Percentiles rank a stretch among this genome's conserved stretches.
Evolutionary conservation across 345 rosid species (phyloP).

Genomic region (Syzygium aqueum): DNA sequence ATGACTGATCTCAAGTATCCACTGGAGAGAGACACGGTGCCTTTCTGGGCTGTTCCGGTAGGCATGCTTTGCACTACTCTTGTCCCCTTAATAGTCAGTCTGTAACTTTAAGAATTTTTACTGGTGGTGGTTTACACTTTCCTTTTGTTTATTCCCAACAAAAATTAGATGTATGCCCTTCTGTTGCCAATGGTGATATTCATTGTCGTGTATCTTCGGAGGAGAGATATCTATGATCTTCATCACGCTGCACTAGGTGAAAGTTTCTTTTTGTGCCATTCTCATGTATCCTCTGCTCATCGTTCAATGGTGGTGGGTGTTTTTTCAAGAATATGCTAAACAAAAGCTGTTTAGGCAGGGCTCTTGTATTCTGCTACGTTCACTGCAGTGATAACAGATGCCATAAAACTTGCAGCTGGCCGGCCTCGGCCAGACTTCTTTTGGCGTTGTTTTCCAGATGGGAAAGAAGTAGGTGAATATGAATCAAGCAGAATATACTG

Average conservation of each 20-base stretch:
- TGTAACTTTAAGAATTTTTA: neutral
- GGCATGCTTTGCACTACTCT: conserved; percentile 5
- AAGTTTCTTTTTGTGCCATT: neutral
- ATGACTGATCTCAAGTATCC: conserved; percentile 86
- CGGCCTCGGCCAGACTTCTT: conserved; percentile 93
- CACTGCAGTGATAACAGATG: conserved; percentile 67
- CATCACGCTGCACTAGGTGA: conserved; percentile 81
- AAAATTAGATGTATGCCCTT: conserved; percentile 43
- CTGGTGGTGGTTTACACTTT: neutral
- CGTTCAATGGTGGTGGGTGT: neutral
- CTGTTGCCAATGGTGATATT: conserved; percentile 61
- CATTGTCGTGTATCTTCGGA: conserved; percentile 36
- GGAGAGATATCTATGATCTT: conserved; percentile 85
- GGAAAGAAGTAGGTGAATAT: conserved; percentile 48
- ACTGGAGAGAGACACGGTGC: conserved; percentile 59
- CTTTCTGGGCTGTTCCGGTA: conserved; percentile 76
- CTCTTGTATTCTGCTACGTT: conserved; percentile 58
- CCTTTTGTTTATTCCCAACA: neutral
- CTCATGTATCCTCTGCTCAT: neutral
- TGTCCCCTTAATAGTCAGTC: neutral
- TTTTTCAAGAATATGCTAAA: neutral
- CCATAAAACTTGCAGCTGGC: conserved; percentile 79
- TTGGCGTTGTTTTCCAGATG: conserved; percentile 97
- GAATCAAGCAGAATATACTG: neutral
- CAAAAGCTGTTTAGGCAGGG: conserved; percentile 26